Evolutionary conservation across 192 early-diverging fungal genomes (phyloP).

Genomic region (Funneliformis geosporum): DNA sequence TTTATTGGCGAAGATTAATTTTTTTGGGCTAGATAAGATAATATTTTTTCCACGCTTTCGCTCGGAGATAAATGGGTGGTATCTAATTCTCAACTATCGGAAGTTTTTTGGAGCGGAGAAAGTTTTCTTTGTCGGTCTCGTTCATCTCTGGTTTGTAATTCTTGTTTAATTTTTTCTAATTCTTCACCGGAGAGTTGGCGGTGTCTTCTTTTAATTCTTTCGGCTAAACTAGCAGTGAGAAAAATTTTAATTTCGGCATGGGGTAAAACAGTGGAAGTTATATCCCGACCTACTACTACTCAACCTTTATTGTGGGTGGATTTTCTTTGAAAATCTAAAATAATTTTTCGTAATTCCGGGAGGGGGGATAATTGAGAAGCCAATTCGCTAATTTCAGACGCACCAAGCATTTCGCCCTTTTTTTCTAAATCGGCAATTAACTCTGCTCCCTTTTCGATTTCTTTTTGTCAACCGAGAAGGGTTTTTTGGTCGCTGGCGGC

Average conservation of each 20-base stretch:
- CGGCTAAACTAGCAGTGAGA: constrained; percentile 17
- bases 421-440: constrained; percentile 6
- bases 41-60: background rate
- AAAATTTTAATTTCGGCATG: constrained; percentile 14
- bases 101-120: constrained; percentile 8
- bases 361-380: background rate
- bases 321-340: constrained; percentile 1
- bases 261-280: constrained; percentile 10
- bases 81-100: constrained; percentile 28
- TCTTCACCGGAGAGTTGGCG: background rate
- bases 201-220: background rate
- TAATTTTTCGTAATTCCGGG: constrained; percentile 7
- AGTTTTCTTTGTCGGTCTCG: background rate
- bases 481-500: no score
- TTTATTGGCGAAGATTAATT: no score
- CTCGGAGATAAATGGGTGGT: background rate
- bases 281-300: constrained; percentile 22
- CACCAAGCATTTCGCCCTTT: background rate
- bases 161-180: background rate
- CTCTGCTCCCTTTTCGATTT: background rate
- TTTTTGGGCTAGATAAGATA: background rate
- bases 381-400: background rate
- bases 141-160: background rate
- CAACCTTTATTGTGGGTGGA: constrained; percentile 8
- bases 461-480: no score